phyloP scores from a whole-genome alignment of 1,139 yeast genomes.

The Sugiyamaella xylanicola region DNA sequence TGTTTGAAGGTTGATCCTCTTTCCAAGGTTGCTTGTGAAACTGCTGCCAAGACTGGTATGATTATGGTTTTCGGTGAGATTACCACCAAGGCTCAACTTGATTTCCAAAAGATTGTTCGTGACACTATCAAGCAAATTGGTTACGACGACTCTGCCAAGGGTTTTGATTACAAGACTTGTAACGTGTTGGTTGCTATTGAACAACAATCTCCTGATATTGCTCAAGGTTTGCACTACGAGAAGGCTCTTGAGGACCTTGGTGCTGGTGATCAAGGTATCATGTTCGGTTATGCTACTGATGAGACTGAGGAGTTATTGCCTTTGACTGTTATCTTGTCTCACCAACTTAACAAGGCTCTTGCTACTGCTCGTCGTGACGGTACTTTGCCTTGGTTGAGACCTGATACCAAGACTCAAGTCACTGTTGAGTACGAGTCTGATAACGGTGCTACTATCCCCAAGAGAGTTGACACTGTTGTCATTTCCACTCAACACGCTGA shows the following conservation, averaged over 20 bases:
- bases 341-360: constrained; percentile 94
- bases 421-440: constrained; percentile 94
- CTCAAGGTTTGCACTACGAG: constrained; percentile 98
- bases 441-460: constrained; percentile 92
- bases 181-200: constrained; percentile 98
- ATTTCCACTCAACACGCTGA: constrained; percentile 98
- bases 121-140: constrained; percentile 99
- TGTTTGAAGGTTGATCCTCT: constrained; percentile 94
- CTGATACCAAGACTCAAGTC: constrained; percentile 99
- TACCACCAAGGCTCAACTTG: constrained; percentile 93
- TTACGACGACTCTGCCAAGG: constrained; percentile 93
- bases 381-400: constrained; percentile 93
- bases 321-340: constrained; percentile 89
- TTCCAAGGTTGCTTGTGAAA: constrained; percentile 98
- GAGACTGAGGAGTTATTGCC: constrained; percentile 98
- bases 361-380: constrained; percentile 98
- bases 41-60: constrained; percentile 99
- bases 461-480: constrained; percentile 96
- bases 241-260: constrained; percentile 96
- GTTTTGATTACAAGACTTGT: constrained; percentile 99
- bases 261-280: constrained; percentile 99
- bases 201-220: constrained; percentile 98
- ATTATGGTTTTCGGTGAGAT: constrained; percentile 99
- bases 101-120: constrained; percentile 96
- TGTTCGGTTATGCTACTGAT: constrained; percentile 99